These are phyloP conservation scores for Herpetomonas samuelpessoai DNA, from an alignment of 208 protist species.

Conservation along the genomic window DNA sequence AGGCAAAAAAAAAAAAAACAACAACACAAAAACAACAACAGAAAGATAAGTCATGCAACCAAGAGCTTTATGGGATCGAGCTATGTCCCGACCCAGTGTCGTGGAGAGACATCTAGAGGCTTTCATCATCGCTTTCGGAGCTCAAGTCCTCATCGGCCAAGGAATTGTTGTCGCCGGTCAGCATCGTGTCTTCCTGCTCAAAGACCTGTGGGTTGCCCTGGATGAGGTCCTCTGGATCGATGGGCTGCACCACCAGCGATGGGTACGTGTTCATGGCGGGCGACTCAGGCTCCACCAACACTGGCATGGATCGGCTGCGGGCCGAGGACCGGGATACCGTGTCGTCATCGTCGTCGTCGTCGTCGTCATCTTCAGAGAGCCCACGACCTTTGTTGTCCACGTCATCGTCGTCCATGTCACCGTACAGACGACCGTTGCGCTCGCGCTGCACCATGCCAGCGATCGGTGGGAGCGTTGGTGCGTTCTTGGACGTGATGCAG, in stretches of 20 bases:
- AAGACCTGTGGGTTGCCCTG: neutral
- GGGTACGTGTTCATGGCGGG: neutral
- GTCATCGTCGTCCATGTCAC: neutral
- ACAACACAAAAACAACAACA: neutral
- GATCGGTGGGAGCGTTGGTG: conserved; percentile 4
- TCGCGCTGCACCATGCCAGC: neutral
- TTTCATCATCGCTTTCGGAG: neutral
- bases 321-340: too few relatives aligned
- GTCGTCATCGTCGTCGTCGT: neutral
- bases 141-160: neutral
- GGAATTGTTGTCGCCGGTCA: neutral
- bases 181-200: neutral
- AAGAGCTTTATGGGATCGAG: neutral
- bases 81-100: too few relatives aligned
- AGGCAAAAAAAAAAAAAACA: conserved; percentile 3
- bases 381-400: neutral
- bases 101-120: too few relatives aligned
- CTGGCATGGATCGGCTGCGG: too few relatives aligned
- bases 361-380: neutral
- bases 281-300: neutral
- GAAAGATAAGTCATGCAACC: neutral
- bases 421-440: neutral
- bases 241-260: neutral
- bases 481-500: conserved; percentile 1
- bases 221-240: neutral